Conservation (phyloP, 345 rosid species). For the Citrus medica region DNA sequence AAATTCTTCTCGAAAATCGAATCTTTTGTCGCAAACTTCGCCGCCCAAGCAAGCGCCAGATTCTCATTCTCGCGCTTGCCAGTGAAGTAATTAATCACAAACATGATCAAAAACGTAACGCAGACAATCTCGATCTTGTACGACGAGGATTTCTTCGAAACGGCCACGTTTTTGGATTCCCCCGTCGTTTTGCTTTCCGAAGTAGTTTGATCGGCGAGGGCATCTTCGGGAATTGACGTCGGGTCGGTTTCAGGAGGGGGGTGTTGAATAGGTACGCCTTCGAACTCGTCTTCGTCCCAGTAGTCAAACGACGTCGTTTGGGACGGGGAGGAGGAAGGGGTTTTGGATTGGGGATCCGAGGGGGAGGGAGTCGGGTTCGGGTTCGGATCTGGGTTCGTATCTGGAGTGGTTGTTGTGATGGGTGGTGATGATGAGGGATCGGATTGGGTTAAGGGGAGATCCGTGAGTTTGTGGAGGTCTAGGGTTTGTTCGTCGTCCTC, state of each 20-base stretch:
- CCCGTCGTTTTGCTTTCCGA: constrained; percentile 25
- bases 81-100: constrained; percentile 66
- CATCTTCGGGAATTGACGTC: constrained; percentile 18
- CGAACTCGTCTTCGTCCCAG: constrained; percentile 99
- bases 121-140: constrained; percentile 65
- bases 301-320: constrained; percentile 53
- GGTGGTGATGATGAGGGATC: constrained; percentile 25
- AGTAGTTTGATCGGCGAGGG: constrained; percentile 15
- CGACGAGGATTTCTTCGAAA: constrained; percentile 30
- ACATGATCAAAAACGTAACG: constrained; percentile 56
- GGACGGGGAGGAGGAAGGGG: constrained; percentile 12
- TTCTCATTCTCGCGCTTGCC: constrained; percentile 91
- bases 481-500: constrained; percentile 24
- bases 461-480: constrained; percentile 44
- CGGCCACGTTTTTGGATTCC: not conserved
- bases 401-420: constrained; percentile 10
- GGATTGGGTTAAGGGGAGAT: constrained; percentile 60
- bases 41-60: constrained; percentile 82
- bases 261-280: constrained; percentile 63
- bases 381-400: constrained; percentile 25
- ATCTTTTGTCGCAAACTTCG: constrained; percentile 71
- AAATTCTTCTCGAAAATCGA: constrained; percentile 80
- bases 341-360: constrained; percentile 18
- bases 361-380: constrained; percentile 18
- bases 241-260: constrained; percentile 19